Conservation (phyloP, 2,329 filamentous ascomycete species). For the Fusarium siculi region DNA sequence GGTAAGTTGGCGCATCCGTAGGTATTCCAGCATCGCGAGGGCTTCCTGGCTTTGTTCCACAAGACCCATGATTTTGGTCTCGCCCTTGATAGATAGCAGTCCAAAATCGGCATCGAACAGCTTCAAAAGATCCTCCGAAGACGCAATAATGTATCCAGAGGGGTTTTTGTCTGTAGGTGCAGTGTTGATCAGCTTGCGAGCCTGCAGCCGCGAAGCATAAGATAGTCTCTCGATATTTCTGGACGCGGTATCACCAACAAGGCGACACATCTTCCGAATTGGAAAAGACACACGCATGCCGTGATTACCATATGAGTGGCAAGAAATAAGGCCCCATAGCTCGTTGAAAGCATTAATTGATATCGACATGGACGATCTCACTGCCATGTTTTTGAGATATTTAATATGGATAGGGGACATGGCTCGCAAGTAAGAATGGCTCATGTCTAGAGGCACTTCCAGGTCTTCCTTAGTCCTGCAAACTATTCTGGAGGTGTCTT, state of each 20-base stretch:
- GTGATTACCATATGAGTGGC: constrained; percentile 79
- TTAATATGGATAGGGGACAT: constrained; percentile 93
- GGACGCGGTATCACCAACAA: constrained; percentile 87
- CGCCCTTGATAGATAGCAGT: constrained; percentile 83
- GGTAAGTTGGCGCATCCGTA: constrained; percentile 78
- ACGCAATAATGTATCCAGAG: constrained; percentile 89
- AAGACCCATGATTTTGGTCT: constrained; percentile 85
- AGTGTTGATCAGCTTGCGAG: constrained; percentile 88
- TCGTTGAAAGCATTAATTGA: constrained; percentile 88
- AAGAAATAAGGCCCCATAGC: constrained; percentile 88
- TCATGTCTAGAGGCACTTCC: constrained; percentile 81
- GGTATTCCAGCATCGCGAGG: constrained; percentile 84
- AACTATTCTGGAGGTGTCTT: constrained; percentile 81
- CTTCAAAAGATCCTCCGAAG: constrained; percentile 84
- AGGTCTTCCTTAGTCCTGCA: constrained; percentile 81
- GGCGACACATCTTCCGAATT: constrained; percentile 89
- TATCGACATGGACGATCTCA: constrained; percentile 94
- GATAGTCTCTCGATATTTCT: constrained; percentile 89
- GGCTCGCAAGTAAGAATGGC: constrained; percentile 83
- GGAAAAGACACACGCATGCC: constrained; percentile 95
- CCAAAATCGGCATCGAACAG: constrained; percentile 91
- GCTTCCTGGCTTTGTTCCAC: constrained; percentile 83
- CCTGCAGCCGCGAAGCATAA: constrained; percentile 85
- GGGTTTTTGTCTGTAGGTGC: constrained; percentile 83
- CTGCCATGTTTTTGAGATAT: constrained; percentile 88